Evolutionary conservation across 371 early-diverging fungal species (phyloP).

Genomic region (Mortierella sp.): DNA sequence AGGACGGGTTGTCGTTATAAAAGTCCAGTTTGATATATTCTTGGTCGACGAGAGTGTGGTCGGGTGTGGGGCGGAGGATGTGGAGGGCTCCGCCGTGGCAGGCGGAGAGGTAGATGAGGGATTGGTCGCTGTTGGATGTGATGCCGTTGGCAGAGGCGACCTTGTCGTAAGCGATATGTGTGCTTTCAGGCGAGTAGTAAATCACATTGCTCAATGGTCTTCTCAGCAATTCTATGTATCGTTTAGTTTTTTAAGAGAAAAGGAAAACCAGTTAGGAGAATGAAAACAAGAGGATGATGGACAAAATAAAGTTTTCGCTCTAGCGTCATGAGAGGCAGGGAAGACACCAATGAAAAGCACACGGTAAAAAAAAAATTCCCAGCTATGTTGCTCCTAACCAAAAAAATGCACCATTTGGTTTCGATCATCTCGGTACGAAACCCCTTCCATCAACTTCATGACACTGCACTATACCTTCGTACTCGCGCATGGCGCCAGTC

Average conservation of each 20-base stretch:
- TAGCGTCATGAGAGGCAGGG: background rate
- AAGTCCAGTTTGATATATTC: constrained; percentile 56
- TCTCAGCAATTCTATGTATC: constrained; percentile 33
- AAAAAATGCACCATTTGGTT: background rate
- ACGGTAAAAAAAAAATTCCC: background rate
- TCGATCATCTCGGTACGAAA: background rate
- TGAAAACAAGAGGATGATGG: background rate
- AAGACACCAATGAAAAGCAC: too few species aligned
- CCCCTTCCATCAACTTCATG: background rate
- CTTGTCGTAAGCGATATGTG: constrained; percentile 46
- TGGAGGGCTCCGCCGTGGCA: constrained; percentile 59
- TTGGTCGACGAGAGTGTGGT: constrained; percentile 43
- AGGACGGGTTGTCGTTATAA: constrained; percentile 61
- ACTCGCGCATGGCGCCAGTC: constrained; percentile 32
- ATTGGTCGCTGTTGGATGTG: constrained; percentile 51
- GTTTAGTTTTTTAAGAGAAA: background rate
- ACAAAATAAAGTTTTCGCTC: background rate
- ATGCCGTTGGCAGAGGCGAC: constrained; percentile 63
- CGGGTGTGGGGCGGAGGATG: constrained; percentile 41
- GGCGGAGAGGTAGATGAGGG: constrained; percentile 56
- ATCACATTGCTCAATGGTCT: constrained; percentile 62
- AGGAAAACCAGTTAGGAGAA: background rate
- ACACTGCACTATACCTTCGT: constrained; percentile 43
- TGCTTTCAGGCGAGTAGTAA: constrained; percentile 54
- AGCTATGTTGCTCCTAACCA: background rate